Evolutionary conservation across 805 yeast species (phyloP).

Genomic region (Cyberlindnera misumaiensis): DNA sequence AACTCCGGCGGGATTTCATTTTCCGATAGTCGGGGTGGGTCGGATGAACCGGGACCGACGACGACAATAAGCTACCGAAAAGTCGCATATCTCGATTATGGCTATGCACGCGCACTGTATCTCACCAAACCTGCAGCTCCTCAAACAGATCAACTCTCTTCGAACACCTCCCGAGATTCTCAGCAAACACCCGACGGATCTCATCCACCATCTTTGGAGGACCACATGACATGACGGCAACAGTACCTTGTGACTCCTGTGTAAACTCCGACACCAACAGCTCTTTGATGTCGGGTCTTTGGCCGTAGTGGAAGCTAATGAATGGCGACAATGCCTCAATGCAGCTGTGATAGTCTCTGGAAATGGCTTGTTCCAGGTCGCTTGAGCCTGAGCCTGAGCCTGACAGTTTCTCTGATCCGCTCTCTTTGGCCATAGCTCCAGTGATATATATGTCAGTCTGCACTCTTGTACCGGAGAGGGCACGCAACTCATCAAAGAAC

Average conservation of each 20-base stretch:
- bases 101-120: too few species aligned
- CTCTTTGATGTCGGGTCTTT: conserved; percentile 40
- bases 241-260: conserved; percentile 28
- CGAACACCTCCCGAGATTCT: conserved; percentile 32
- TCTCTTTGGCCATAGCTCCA: conserved; percentile 11
- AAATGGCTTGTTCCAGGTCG: conserved; percentile 3
- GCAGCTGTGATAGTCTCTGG: background rate
- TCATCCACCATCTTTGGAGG: conserved; percentile 53
- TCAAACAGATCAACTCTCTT: conserved; percentile 64
- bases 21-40: too few species aligned
- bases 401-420: too few species aligned
- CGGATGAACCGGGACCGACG: too few species aligned
- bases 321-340: conserved; percentile 1
- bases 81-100: too few species aligned
- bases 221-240: conserved; percentile 58
- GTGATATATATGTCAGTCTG: conserved; percentile 33
- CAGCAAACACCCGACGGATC: conserved; percentile 38
- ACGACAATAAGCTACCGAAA: too few species aligned
- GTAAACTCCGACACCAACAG: conserved; percentile 32
- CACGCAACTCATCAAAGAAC: conserved; percentile 39
- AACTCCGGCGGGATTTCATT: too few species aligned
- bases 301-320: conserved; percentile 29
- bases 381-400: background rate
- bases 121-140: conserved; percentile 66
- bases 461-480: conserved; percentile 22